Evolutionary conservation across 345 rosid species (phyloP).

Genomic region (Eucalyptus polyanthemos): DNA sequence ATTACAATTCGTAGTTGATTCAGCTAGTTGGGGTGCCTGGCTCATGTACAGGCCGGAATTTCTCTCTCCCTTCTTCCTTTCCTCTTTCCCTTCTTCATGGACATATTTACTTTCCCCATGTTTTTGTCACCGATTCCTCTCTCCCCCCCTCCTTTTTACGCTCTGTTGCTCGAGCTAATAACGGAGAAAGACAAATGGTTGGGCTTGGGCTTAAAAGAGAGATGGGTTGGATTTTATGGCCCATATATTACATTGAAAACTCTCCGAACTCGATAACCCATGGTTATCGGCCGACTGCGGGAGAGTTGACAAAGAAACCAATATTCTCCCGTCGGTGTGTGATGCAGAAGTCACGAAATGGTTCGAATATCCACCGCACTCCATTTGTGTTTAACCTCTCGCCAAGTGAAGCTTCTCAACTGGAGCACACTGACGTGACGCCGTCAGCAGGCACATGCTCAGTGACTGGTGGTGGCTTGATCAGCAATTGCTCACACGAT

Average conservation of each 20-base stretch:
- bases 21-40: no score
- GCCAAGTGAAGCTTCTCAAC: neutral
- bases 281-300: neutral
- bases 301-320: neutral
- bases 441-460: neutral
- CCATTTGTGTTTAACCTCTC: neutral
- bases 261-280: neutral
- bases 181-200: no score
- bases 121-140: no score
- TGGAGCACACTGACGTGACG: neutral
- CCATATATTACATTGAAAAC: neutral
- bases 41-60: no score
- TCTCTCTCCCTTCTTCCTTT: no score
- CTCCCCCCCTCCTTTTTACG: accelerated
- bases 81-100: no score
- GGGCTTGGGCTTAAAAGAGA: no score
- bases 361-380: neutral
- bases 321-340: neutral
- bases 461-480: neutral
- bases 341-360: neutral
- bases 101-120: no score
- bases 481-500: neutral
- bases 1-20: accelerated
- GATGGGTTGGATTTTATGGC: no score
- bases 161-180: accelerated